These are phyloP conservation scores for Torulaspora quercuum DNA, from an alignment of 805 yeast genomes.

Conservation along the genomic window DNA sequence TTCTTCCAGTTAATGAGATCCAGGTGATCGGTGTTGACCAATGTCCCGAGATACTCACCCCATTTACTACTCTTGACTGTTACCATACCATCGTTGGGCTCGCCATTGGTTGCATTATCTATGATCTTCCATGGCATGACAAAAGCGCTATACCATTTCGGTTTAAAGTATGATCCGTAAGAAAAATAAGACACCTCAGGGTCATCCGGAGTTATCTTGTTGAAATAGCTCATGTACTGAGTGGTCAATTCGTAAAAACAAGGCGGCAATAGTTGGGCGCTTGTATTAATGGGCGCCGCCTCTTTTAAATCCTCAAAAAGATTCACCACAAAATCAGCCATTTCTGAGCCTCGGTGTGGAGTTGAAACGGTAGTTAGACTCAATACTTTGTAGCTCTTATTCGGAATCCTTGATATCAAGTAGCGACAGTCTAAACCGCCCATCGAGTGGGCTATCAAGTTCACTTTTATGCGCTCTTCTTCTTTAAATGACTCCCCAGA, in stretches of 20 bases:
- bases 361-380: slow-evolving; percentile 83
- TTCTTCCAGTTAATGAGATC: slow-evolving; percentile 85
- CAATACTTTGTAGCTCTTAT: slow-evolving; percentile 52
- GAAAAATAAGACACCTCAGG: slow-evolving; percentile 71
- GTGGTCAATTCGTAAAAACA: slow-evolving; percentile 68
- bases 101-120: slow-evolving; percentile 39
- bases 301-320: slow-evolving; percentile 28
- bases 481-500: slow-evolving; percentile 9
- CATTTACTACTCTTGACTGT: slow-evolving; percentile 73
- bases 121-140: slow-evolving; percentile 62
- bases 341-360: slow-evolving; percentile 83
- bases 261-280: slow-evolving; percentile 34
- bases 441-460: slow-evolving; percentile 87
- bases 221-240: slow-evolving; percentile 49
- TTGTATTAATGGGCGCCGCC: slow-evolving; percentile 22
- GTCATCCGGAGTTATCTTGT: slow-evolving; percentile 48
- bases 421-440: slow-evolving; percentile 88
- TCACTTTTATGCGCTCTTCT: slow-evolving; percentile 49
- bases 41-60: slow-evolving; percentile 80
- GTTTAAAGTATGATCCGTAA: slow-evolving; percentile 73
- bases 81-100: slow-evolving; percentile 83
- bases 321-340: slow-evolving; percentile 65
- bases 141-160: slow-evolving; percentile 60
- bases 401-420: slow-evolving; percentile 54
- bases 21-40: slow-evolving; percentile 76